Percentiles rank a stretch among this genome's conserved stretches.
These are phyloP conservation scores for Solanum ossicruentum DNA, from an alignment of 257 asterid species.

Conservation along the genomic window DNA sequence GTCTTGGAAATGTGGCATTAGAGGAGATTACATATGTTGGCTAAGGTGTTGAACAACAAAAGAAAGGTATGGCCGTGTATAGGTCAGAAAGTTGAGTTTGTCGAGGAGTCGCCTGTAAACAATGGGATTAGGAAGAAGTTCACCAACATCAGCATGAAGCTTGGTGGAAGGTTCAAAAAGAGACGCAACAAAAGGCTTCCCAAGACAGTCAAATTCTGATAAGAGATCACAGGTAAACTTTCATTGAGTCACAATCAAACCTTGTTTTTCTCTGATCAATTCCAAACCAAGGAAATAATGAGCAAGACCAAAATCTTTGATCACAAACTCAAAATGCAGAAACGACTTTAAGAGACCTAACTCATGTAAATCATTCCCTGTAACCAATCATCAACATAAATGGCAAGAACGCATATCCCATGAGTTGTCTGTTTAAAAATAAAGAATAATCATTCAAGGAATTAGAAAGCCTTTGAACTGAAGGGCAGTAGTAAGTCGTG, in stretches of 20 bases:
- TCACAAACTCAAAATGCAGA: too few relatives aligned
- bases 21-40: background rate
- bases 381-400: background rate
- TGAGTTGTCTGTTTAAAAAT: too few relatives aligned
- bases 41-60: background rate
- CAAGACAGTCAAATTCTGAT: background rate
- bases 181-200: background rate
- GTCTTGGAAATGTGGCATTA: background rate
- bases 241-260: background rate
- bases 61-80: background rate
- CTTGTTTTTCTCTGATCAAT: background rate
- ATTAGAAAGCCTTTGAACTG: background rate
- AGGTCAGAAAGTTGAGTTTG: too few relatives aligned
- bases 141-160: background rate
- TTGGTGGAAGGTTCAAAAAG: background rate
- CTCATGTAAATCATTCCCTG: background rate
- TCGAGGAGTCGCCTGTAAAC: too few relatives aligned
- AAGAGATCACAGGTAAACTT: too few relatives aligned
- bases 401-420: background rate
- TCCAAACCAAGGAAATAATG: background rate
- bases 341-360: background rate
- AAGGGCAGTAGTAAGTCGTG: background rate
- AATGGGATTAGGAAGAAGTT: background rate
- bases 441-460: background rate
- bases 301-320: background rate